Percentiles rank a stretch among this genome's conserved stretches.
Conservation (phyloP, 495 filamentous ascomycete genomes). For the Aspergillus saccharolyticus region DNA sequence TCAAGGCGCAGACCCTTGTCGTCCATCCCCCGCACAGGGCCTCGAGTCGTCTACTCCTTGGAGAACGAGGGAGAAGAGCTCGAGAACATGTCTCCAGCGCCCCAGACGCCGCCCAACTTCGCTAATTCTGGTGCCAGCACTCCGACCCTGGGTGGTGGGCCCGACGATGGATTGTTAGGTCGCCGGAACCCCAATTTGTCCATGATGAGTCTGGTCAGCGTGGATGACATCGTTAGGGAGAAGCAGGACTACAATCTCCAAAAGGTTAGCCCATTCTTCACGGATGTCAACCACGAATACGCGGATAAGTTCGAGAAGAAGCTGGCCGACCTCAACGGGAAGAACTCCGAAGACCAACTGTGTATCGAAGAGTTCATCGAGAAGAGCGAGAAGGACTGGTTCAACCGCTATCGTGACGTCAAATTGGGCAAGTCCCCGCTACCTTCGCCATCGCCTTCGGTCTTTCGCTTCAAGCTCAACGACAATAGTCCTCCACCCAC, state of each 20-base stretch:
- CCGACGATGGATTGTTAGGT: constrained; percentile 10
- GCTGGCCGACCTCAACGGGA: constrained; percentile 51
- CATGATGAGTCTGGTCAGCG: constrained; percentile 31
- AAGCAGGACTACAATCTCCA: constrained; percentile 59
- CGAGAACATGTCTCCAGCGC: background rate
- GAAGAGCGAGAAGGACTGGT: constrained; percentile 67
- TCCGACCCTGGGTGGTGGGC: constrained; percentile 22
- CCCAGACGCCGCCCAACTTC: background rate
- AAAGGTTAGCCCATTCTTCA: constrained; percentile 66
- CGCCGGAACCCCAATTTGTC: constrained; percentile 15
- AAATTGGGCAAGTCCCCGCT: constrained; percentile 43
- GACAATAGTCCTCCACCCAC: constrained; percentile 10
- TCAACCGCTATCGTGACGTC: constrained; percentile 54
- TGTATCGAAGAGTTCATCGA: constrained; percentile 63
- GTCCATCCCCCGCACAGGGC: background rate
- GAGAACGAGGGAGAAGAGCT: constrained; percentile 25
- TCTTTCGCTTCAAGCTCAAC: constrained; percentile 28
- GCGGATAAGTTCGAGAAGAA: constrained; percentile 54
- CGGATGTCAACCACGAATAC: constrained; percentile 58
- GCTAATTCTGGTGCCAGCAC: background rate
- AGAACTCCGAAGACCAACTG: constrained; percentile 52
- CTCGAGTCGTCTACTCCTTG: constrained; percentile 7
- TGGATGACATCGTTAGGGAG: constrained; percentile 52
- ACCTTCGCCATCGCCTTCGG: constrained; percentile 19
- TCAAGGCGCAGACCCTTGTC: constrained; percentile 28